Evolutionary conservation across 495 filamentous ascomycete species (phyloP).

Genomic region (Talaromyces trachyspermus): DNA sequence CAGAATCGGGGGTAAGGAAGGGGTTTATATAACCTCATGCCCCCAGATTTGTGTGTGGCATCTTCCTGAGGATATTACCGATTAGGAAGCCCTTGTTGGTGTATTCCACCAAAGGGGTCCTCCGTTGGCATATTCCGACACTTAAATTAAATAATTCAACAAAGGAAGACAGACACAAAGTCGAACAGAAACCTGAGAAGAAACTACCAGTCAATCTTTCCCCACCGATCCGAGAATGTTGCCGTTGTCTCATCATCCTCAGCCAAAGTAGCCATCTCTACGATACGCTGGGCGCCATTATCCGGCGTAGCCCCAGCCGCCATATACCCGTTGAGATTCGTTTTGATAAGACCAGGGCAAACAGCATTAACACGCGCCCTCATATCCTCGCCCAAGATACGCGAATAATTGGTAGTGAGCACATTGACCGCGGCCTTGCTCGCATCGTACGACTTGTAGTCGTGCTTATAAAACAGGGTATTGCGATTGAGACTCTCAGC

Average conservation of each 20-base stretch:
- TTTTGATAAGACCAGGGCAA: slow-evolving; percentile 8
- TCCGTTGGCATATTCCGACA: too few relatives aligned
- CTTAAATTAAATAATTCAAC: too few relatives aligned
- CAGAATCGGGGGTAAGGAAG: too few relatives aligned
- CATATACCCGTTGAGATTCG: slow-evolving; percentile 1
- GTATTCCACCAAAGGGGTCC: too few relatives aligned
- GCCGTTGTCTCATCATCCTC: slow-evolving; percentile 3
- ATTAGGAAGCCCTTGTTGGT: too few relatives aligned
- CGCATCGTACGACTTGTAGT: slow-evolving; percentile 15
- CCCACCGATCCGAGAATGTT: slow-evolving; percentile 3
- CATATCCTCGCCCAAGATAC: slow-evolving; percentile 23
- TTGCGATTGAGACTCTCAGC: slow-evolving; percentile 12
- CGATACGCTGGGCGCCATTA: slow-evolving; percentile 1
- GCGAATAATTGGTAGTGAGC: slow-evolving; percentile 12
- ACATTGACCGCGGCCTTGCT: slow-evolving; percentile 26
- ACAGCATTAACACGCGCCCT: slow-evolving; percentile 5
- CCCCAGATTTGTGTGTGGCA: too few relatives aligned
- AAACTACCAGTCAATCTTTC: slow-evolving; percentile 3
- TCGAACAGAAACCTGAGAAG: background rate
- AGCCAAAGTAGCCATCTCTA: slow-evolving; percentile 2
- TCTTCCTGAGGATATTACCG: too few relatives aligned
- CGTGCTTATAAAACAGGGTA: slow-evolving; percentile 8
- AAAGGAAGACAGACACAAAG: background rate
- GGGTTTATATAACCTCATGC: too few relatives aligned
- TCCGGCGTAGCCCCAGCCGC: slow-evolving; percentile 1